Base-by-base conservation (phyloP, 345 rosid species). In the Lenwebbia sp. region DNA sequence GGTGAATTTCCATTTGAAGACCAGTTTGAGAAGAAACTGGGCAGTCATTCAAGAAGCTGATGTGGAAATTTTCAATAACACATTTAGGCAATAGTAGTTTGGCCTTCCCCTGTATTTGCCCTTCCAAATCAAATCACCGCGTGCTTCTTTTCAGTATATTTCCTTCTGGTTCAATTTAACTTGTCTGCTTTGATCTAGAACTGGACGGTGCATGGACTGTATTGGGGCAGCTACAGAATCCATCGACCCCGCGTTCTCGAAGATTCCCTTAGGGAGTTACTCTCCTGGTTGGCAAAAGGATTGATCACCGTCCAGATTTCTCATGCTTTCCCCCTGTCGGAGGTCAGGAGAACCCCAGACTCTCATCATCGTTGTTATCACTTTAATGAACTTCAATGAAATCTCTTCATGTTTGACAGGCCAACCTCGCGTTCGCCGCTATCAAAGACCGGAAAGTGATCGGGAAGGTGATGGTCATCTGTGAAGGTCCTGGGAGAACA, bases 131-230 rank as follows among this genome's bases (percentile, higher is more conserved):
- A 47, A 54, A 53, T 83, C 37, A 25, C 44, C 2, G 53, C 15
- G 25, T 40, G n/a, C 41, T 44, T 62, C 52, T 57, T 58, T 58
- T 41, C 37, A 62, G 55, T 37, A 26, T 33, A 21, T 25, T 51
- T 9, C 30, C 47, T 53, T 53, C 44, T 23, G 26, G 23, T 83
- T n/a, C 21, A 44, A 60, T 85, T 84, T 44, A 47, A 21, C 74
- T 78, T 78, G 56, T 70, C 44, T 84, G 17, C 70, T 82, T n/a
- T 89, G 87, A n/a, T 90, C 40, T 90, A 96, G 99, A 97, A 97
- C 91, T 97, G 99, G 98, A 94, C 99, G 1, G 92, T 97, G 65
- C 99, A 97, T 84, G 99, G 99, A 87, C 98, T 97, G 85, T 96
- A 95, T 89, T 95, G 99, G 99, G 99, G 98, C 25, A 96, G 99